Conservation (phyloP, 306 rosid genomes). For the Castanea crenata region DNA sequence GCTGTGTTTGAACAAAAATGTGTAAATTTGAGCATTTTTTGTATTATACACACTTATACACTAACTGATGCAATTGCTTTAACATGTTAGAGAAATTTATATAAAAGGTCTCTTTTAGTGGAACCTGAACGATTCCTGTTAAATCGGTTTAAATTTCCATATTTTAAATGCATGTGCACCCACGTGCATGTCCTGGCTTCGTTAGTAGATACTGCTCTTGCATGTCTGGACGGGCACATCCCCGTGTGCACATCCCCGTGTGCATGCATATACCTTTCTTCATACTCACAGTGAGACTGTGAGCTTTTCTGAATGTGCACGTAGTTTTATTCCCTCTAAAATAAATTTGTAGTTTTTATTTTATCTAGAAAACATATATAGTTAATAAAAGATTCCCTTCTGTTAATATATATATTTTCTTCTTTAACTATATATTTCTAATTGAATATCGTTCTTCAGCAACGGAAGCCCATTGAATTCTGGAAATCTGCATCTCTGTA, state of each 20-base stretch:
- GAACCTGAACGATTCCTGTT: no score
- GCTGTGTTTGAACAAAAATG: no score
- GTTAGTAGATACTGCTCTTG: no score
- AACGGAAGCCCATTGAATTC: constrained; percentile 76
- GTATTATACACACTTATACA: no score
- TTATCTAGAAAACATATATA: no score
- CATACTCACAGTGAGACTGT: neutral
- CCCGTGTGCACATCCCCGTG: neutral
- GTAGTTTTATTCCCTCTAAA: neutral
- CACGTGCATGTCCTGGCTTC: neutral
- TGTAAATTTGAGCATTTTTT: no score
- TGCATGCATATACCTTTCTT: neutral
- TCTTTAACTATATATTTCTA: neutral
- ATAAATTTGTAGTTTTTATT: neutral
- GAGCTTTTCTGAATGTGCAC: neutral
- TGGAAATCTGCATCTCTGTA: constrained; percentile 68
- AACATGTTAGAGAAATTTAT: no score
- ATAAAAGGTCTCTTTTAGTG: no score
- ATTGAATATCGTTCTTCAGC: constrained; percentile 49
- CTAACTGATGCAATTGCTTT: no score
- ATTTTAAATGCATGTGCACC: neutral
- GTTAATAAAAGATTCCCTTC: neutral
- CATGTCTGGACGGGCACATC: neutral
- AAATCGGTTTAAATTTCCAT: no score
- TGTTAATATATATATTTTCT: neutral